Evolutionary conservation across 441 rosid genomes (phyloP).

Genomic region (Gossypium schwendimanii): DNA sequence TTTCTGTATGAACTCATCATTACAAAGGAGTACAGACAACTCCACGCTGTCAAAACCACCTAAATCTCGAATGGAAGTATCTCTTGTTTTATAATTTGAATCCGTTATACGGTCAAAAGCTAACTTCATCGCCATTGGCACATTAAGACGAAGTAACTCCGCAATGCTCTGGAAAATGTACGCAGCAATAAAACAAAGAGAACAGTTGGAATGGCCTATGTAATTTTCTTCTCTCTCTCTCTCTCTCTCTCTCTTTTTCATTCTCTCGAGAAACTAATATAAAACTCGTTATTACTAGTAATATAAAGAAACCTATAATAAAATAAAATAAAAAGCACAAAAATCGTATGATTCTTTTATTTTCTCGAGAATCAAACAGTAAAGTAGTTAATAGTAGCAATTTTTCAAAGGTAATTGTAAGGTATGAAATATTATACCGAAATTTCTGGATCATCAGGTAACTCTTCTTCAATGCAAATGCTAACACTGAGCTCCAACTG

Average conservation of each 20-base stretch:
- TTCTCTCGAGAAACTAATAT: background rate
- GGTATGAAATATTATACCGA: constrained; percentile 30
- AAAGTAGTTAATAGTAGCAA: background rate
- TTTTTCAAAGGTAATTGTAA: background rate
- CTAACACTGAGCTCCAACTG: constrained; percentile 66
- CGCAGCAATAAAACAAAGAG: background rate
- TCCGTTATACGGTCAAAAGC: constrained; percentile 63
- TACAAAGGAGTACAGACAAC: constrained; percentile 76
- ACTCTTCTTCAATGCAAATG: constrained; percentile 71
- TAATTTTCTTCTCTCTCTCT: background rate
- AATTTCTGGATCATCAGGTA: constrained; percentile 79
- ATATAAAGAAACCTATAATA: background rate
- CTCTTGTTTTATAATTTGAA: constrained; percentile 63
- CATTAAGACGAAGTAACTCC: constrained; percentile 78
- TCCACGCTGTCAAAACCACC: constrained; percentile 68
- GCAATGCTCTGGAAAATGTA: constrained; percentile 51
- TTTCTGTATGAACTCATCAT: constrained; percentile 67
- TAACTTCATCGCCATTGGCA: constrained; percentile 70
- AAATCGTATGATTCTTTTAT: background rate
- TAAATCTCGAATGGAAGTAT: constrained; percentile 47
- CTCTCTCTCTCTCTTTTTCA: too few species aligned
- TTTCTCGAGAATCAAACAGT: background rate
- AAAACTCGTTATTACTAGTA: background rate
- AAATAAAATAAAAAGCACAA: background rate
- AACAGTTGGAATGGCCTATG: background rate